Base-by-base conservation (phyloP, 352 stramenopile species). In the Globisporangium paroecandrum region DNA sequence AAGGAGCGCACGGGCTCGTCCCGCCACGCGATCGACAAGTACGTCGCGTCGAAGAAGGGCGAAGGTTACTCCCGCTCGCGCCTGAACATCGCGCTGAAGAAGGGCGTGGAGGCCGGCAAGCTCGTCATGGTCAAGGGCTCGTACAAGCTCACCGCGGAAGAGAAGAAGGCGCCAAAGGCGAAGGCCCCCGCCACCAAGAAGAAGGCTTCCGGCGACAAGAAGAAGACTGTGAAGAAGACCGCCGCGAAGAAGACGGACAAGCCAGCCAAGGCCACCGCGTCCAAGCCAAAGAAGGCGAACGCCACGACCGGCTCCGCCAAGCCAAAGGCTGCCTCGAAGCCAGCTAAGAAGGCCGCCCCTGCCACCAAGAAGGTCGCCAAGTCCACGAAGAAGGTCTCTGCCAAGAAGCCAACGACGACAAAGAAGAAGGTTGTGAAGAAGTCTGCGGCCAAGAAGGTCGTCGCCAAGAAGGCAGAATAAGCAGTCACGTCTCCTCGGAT, bases 21-120 rank as follows among this genome's bases (percentile, higher is more conserved):
- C 32, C 82, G 88, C 56, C 81, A 96, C 68, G 94, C 94, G n/a
- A 98, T 98, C 70, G 95, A 97, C 79, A 98, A 98, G 78, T 97
- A 86, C 70, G 90, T 98, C 69, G 87, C 90, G 59, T 77, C 79
- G 24, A 95, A 95, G 80, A 94, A 95, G 75, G 87, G 85, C 54
- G 74, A 76, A 22, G 83, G 75, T 55, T 95, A 93, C 78, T 82
- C 78, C 59, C 90, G 90, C 67, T 88, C 87, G 51, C 84, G 86
- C 24, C 74, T 97, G 51, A 96, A 95, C 77, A 89, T 96, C 24
- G 90, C 93, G 29, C 77, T 98, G 15, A 97, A 98, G 85, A 86
- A 85, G 58, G 92, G 85, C 43, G 91, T 98, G 18, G 84, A 94
- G 65, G 74, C 77, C 10, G 93, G 93, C 68, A 94, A 94, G 73